Base-by-base conservation (phyloP, 805 yeast genomes). In the Myxozyma vanderwaltii region DNA sequence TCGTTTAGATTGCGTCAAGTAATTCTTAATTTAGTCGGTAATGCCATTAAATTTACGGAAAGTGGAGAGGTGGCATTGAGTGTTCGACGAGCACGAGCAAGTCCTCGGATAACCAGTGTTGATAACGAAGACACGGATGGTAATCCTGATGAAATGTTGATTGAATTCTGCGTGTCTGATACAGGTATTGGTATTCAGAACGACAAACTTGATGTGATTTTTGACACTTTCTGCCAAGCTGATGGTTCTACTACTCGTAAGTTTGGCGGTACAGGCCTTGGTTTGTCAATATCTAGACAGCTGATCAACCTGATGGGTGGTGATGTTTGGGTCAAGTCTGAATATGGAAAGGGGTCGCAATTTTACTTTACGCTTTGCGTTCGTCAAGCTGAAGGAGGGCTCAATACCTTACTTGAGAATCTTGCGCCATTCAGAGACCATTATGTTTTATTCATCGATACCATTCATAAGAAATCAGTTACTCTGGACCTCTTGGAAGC, bases 201-300 rank as follows among this genome's bases (percentile, higher is more conserved):
- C 69, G 96, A 90, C 69, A 89, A 89, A 70, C 77, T 89, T 38
- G 96, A 89, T 33, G 79, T 90, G 43, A 90, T 89, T 67, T 89
- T 89, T 69, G 96, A 89, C 69, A 89, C 92, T 2, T 89, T 89
- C 76, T 87, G 96, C 66, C 96, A 89, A 72, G 96, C 96, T 7
- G 96, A 89, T 75, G 96, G 96, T 43, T 88, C 96, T 4, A 89
- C 96, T 1, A 89, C 96, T 1, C 82, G 96, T 71, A 89, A 89
- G 73, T 90, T 89, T 71, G 96, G 96, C 68, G 96, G 96, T 69
- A 90, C 96, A 2, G 96, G 96, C 64, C 78, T 89, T 47, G 96
- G 96, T 17, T 78, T 89, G 56, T 88, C 95, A 2, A 89, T 89
- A 72, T 90, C 96, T 8, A 89, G 88, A 72, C 90, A 89, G 68